These are phyloP conservation scores for Aechmea fasciata DNA, from an alignment of 176 grass and related monocot species.

Conservation along the genomic window DNA sequence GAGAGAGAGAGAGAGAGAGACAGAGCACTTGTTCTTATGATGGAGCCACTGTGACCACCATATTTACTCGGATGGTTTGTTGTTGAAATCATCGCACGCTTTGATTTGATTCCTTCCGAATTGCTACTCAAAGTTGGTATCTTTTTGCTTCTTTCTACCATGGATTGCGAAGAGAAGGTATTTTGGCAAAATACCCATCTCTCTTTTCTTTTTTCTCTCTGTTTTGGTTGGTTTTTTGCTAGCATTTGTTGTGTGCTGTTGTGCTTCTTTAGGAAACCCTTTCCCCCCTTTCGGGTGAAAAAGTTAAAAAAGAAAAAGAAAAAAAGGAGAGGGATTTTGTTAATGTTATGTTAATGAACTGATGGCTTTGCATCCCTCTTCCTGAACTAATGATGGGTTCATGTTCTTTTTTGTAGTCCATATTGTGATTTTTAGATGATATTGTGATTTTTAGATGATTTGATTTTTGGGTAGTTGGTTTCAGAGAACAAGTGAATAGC, in stretches of 20 bases:
- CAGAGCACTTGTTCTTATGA: slow-evolving; percentile 4
- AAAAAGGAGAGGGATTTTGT: too few species aligned
- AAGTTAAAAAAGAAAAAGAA: too few species aligned
- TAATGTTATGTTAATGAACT: too few species aligned
- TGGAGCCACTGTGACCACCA: background rate
- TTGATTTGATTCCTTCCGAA: background rate
- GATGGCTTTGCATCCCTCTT: too few species aligned
- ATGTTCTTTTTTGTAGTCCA: too few species aligned
- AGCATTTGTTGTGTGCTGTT: background rate
- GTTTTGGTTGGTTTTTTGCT: background rate
- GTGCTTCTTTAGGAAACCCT: background rate
- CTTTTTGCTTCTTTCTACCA: slow-evolving; percentile 6
- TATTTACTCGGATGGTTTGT: background rate
- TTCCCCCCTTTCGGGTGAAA: background rate
- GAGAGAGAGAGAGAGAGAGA: background rate
- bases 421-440: too few species aligned
- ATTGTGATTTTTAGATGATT: too few species aligned
- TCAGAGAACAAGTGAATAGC: too few species aligned
- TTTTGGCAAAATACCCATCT: background rate
- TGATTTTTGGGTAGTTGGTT: too few species aligned
- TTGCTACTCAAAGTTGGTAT: background rate
- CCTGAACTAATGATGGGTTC: too few species aligned
- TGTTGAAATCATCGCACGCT: background rate
- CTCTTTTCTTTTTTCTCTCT: background rate
- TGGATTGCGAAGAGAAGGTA: slow-evolving; percentile 31